Evolutionary conservation across 208 protist species (phyloP).

Genomic region (Kentomonas sorsogonicus): DNA sequence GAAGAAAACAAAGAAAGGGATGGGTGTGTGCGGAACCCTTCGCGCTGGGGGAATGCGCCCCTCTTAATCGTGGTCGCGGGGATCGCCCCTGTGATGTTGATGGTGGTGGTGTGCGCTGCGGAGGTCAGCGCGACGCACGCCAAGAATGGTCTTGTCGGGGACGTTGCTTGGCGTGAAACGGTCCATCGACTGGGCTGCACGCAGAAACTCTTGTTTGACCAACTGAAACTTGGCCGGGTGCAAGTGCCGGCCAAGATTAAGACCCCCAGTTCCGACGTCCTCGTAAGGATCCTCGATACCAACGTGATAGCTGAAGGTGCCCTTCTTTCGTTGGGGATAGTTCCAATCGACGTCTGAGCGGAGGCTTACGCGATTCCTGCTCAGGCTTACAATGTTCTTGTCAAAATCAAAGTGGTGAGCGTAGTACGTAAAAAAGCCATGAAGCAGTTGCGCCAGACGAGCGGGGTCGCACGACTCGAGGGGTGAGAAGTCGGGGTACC

Average conservation of each 20-base stretch:
- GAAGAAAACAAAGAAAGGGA: too few relatives aligned
- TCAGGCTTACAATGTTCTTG: conserved; percentile 71
- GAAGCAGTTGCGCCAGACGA: conserved; percentile 60
- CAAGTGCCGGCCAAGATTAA: conserved; percentile 84
- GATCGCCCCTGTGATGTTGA: too few relatives aligned
- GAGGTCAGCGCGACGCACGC: conserved; percentile 61
- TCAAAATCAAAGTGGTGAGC: conserved; percentile 80
- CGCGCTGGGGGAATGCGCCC: too few relatives aligned
- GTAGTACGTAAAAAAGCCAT: conserved; percentile 88
- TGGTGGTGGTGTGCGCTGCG: too few relatives aligned
- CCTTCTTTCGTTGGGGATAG: conserved; percentile 72
- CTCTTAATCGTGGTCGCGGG: too few relatives aligned
- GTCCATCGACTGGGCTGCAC: conserved; percentile 80
- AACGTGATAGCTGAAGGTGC: conserved; percentile 78
- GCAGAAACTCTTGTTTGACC: conserved; percentile 83
- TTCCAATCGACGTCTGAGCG: conserved; percentile 70
- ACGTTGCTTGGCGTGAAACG: conserved; percentile 56
- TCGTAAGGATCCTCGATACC: conserved; percentile 89
- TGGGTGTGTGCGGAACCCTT: too few relatives aligned
- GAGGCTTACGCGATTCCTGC: conserved; percentile 44
- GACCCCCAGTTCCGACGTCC: conserved; percentile 72
- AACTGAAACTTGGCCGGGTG: conserved; percentile 85
- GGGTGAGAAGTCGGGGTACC: conserved; percentile 81
- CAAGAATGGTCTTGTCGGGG: conserved; percentile 79
- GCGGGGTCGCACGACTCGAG: conserved; percentile 64